A percentile compares a stretch with the other conserved stretches of the same genome.
Conservation (phyloP, 768 basidiomycete genomes). For the Amanita brunnescens region DNA sequence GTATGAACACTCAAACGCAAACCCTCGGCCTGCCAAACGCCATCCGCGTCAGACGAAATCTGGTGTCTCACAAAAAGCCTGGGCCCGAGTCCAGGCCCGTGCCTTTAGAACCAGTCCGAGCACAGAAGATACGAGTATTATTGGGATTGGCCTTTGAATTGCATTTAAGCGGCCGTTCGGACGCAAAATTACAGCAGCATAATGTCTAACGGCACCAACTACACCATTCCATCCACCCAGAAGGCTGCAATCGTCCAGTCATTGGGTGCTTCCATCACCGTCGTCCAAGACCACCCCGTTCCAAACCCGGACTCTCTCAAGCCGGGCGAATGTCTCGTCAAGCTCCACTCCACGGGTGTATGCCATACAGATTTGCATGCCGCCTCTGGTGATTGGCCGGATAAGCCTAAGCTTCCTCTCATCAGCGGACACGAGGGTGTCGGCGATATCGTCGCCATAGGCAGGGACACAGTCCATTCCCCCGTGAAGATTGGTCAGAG, state of each 20-base stretch:
- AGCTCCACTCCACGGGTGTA: slow-evolving; percentile 67
- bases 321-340: slow-evolving; percentile 69
- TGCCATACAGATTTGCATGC: slow-evolving; percentile 84
- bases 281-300: slow-evolving; percentile 46
- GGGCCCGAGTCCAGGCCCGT: too few relatives aligned
- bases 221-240: slow-evolving; percentile 26
- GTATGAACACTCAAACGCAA: too few relatives aligned
- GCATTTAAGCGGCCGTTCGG: neutral
- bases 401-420: slow-evolving; percentile 53
- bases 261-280: slow-evolving; percentile 16
- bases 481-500: slow-evolving; percentile 69
- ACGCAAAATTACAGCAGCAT: neutral
- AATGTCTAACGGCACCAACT: slow-evolving; percentile 8
- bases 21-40: too few relatives aligned
- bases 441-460: slow-evolving; percentile 75
- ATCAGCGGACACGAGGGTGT: slow-evolving; percentile 86
- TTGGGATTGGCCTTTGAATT: neutral
- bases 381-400: slow-evolving; percentile 72
- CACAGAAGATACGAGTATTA: neutral
- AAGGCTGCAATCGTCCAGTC: slow-evolving; percentile 26
- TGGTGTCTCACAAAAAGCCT: too few relatives aligned
- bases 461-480: slow-evolving; percentile 44
- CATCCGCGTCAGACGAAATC: too few relatives aligned
- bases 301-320: slow-evolving; percentile 43
- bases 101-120: too few relatives aligned